Evolutionary conservation across 2,329 filamentous ascomycete species (phyloP).

Genomic region (Xylaria sp.): DNA sequence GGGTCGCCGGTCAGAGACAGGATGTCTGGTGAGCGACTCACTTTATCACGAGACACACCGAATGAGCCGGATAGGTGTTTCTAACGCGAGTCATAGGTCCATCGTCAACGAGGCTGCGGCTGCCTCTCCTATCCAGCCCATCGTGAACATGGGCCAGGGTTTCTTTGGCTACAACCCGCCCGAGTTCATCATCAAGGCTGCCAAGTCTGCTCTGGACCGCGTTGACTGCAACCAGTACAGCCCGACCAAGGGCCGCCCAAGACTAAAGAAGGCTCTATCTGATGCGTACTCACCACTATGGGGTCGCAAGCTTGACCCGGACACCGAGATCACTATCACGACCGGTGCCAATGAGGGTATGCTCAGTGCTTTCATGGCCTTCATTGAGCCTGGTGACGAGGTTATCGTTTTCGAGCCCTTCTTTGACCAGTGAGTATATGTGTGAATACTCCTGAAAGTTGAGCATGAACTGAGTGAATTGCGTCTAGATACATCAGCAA

Average conservation of each 20-base stretch:
- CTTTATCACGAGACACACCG: background rate
- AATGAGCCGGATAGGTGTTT: background rate
- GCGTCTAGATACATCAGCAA: constrained; percentile 76
- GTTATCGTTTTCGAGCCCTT: constrained; percentile 98
- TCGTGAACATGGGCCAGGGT: constrained; percentile 61
- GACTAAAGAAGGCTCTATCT: constrained; percentile 87
- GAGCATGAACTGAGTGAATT: background rate
- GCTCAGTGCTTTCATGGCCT: constrained; percentile 96
- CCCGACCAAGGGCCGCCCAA: constrained; percentile 85
- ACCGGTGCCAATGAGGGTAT: constrained; percentile 90
- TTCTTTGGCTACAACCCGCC: constrained; percentile 95
- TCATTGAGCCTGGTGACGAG: constrained; percentile 89
- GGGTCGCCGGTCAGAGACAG: constrained; percentile 46
- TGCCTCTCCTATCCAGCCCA: constrained; percentile 57
- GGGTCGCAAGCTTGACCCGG: constrained; percentile 73
- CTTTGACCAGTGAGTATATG: constrained; percentile 73
- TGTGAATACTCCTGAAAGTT: background rate
- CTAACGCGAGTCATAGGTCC: constrained; percentile 40
- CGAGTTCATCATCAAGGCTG: constrained; percentile 82
- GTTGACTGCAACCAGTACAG: constrained; percentile 99
- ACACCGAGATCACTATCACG: constrained; percentile 91
- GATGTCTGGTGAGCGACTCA: constrained; percentile 46
- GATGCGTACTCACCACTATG: constrained; percentile 89
- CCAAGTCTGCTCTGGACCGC: constrained; percentile 79
- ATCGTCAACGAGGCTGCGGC: constrained; percentile 63